These are phyloP conservation scores for Acorus gramineus DNA, from an alignment of 106 monocot genomes.

Conservation along the genomic window DNA sequence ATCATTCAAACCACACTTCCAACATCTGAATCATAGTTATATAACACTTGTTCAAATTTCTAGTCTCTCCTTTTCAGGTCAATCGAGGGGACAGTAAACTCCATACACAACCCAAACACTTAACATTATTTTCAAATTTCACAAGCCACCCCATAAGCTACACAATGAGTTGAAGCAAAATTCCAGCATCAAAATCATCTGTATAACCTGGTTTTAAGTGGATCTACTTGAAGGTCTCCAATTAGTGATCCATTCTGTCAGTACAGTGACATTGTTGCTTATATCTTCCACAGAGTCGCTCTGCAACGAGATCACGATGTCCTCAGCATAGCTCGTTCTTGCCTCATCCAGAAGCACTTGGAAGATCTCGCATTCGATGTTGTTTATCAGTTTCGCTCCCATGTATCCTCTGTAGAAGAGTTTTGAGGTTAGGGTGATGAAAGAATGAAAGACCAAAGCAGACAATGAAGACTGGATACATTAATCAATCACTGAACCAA, in stretches of 20 bases:
- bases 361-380: conserved; percentile 91
- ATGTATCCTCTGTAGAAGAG: conserved; percentile 60
- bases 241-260: conserved; percentile 64
- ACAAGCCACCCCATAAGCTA: too few species aligned
- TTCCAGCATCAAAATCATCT: too few species aligned
- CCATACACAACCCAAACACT: too few species aligned
- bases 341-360: conserved; percentile 89
- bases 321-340: conserved; percentile 51
- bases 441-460: background rate
- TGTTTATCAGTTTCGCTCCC: conserved; percentile 75
- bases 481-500: background rate
- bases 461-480: too few species aligned
- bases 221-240: conserved; percentile 35
- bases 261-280: conserved; percentile 49
- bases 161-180: too few species aligned
- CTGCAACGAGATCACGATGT: conserved; percentile 53
- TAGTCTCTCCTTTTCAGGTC: too few species aligned
- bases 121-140: too few species aligned
- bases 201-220: too few species aligned
- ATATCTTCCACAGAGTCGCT: conserved; percentile 80
- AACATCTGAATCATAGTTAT: too few species aligned
- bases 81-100: too few species aligned
- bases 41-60: too few species aligned
- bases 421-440: background rate
- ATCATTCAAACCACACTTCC: too few species aligned